phyloP scores from a whole-genome alignment of 257 asterid genomes.

The Plectranthus barbatus region DNA sequence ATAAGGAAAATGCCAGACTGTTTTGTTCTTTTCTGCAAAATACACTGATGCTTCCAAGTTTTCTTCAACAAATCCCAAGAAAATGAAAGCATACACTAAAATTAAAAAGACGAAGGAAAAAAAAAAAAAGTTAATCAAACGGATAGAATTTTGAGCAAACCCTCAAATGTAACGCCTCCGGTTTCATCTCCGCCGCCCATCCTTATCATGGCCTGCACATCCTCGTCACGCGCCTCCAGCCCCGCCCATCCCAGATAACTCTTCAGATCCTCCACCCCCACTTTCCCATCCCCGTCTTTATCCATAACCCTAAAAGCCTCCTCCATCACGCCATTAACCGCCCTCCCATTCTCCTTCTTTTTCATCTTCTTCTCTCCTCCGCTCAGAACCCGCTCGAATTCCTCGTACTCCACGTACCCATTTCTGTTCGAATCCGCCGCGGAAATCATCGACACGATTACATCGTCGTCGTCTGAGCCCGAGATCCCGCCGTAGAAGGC shows the following conservation, averaged over 20 bases:
- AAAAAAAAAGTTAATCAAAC: slow-evolving; percentile 16
- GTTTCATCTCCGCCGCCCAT: slow-evolving; percentile 55
- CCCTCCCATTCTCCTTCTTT: neutral
- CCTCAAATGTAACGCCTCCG: slow-evolving; percentile 66
- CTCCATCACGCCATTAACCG: slow-evolving; percentile 43
- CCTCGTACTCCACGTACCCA: slow-evolving; percentile 80
- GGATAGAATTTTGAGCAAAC: slow-evolving; percentile 54
- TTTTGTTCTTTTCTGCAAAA: no score
- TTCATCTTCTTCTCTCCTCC: neutral
- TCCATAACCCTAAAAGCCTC: slow-evolving; percentile 82
- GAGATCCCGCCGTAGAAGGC: slow-evolving; percentile 41
- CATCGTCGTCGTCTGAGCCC: slow-evolving; percentile 26
- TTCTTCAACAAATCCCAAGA: no score
- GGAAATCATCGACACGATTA: slow-evolving; percentile 57
- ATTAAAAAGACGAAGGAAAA: no score
- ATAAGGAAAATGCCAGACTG: no score
- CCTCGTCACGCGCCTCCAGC: slow-evolving; percentile 59
- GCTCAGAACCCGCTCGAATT: slow-evolving; percentile 65
- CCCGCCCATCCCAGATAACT: slow-evolving; percentile 59
- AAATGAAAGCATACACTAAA: no score
- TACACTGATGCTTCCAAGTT: no score
- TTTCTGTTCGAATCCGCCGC: slow-evolving; percentile 57
- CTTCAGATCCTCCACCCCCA: slow-evolving; percentile 62
- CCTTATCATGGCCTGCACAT: slow-evolving; percentile 67
- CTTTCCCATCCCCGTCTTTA: slow-evolving; percentile 85